Evolutionary conservation across 371 early-diverging fungal genomes (phyloP).

Genomic region (Phascolomyces articulosus): DNA sequence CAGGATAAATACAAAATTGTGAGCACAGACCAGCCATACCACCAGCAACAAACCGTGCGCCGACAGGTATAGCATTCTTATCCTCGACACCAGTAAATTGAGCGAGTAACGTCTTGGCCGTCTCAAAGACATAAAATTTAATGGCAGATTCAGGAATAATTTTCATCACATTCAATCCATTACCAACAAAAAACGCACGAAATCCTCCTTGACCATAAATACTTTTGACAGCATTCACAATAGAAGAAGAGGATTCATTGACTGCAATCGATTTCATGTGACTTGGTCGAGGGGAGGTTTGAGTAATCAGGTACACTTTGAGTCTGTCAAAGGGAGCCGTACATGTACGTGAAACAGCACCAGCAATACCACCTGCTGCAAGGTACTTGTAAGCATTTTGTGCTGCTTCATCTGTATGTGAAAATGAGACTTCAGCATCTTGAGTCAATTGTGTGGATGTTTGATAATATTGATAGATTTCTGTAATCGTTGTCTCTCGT

Average conservation of each 20-base stretch:
- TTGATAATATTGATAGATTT: slow-evolving; percentile 67
- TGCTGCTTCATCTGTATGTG: slow-evolving; percentile 49
- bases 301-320: slow-evolving; percentile 74
- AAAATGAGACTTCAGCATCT: slow-evolving; percentile 64
- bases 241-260: slow-evolving; percentile 19
- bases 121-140: slow-evolving; percentile 78
- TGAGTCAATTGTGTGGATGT: slow-evolving; percentile 60
- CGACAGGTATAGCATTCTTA: slow-evolving; percentile 60
- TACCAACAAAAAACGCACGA: slow-evolving; percentile 80
- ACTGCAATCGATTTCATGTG: slow-evolving; percentile 6
- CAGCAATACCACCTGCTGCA: slow-evolving; percentile 76
- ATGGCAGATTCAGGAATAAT: slow-evolving; percentile 83
- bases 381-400: slow-evolving; percentile 63
- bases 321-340: slow-evolving; percentile 84
- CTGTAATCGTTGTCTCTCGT: slow-evolving; percentile 47
- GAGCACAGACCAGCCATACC: slow-evolving; percentile 80
- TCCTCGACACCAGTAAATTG: slow-evolving; percentile 49
- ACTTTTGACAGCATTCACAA: slow-evolving; percentile 39
- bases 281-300: slow-evolving; percentile 25
- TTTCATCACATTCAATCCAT: slow-evolving; percentile 83
- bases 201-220: slow-evolving; percentile 73
- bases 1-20: slow-evolving; percentile 80
- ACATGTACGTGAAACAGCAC: slow-evolving; percentile 74
- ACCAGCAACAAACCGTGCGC: slow-evolving; percentile 76
- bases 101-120: slow-evolving; percentile 63